Percentiles rank a stretch among this genome's conserved stretches.
Evolutionary conservation across 169 alveolate species (phyloP).

Genomic region (Pseudocohnilembus persalinus): DNA sequence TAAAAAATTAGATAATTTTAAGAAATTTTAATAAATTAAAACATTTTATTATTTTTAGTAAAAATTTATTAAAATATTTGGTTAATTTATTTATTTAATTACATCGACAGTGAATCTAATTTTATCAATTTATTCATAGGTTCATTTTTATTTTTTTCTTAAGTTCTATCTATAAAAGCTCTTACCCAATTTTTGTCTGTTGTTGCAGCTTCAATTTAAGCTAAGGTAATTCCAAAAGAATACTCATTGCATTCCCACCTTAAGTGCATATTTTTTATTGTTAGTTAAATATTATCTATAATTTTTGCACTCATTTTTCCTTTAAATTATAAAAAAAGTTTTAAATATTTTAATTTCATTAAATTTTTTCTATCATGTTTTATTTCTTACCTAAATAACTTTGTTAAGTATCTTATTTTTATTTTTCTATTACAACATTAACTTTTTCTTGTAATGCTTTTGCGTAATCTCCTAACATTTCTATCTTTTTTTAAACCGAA

Average conservation of each 20-base stretch:
- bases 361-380: conserved; percentile 59
- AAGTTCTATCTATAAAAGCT: conserved; percentile 67
- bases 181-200: conserved; percentile 61
- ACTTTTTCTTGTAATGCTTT: not conserved
- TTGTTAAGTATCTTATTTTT: conserved; percentile 12
- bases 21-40: too few relatives aligned
- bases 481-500: conserved; percentile 53
- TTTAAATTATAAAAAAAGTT: too few relatives aligned
- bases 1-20: too few relatives aligned
- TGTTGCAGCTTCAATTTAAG: conserved; percentile 54
- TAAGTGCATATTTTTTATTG: conserved; percentile 60
- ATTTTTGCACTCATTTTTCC: conserved; percentile 63
- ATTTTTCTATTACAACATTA: conserved; percentile 49
- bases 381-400: conserved; percentile 45
- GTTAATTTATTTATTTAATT: too few relatives aligned
- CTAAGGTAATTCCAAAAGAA: conserved; percentile 64
- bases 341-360: too few relatives aligned
- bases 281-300: conserved; percentile 66
- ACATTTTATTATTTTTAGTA: too few relatives aligned
- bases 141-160: conserved; percentile 30
- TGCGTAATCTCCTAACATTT: conserved; percentile 50
- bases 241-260: conserved; percentile 60
- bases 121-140: conserved; percentile 50
- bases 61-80: too few relatives aligned
- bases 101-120: conserved; percentile 13